Evolutionary conservation across 2,329 filamentous ascomycete genomes (phyloP).

Genomic region (Monosporascus sp.): DNA sequence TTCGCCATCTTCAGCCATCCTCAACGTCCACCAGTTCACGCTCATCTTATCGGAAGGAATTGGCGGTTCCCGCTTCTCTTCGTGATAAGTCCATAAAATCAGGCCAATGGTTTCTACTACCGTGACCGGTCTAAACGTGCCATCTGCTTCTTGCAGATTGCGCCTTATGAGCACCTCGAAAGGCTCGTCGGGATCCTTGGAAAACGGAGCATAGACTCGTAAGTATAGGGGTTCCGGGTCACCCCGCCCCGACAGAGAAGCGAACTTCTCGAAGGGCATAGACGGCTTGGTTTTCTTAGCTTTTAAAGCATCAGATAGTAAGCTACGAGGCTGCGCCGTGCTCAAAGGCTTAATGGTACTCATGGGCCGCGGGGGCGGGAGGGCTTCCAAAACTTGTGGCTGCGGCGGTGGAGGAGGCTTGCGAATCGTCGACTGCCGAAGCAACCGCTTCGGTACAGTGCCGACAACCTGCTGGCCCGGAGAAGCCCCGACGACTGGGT

Average conservation of each 20-base stretch:
- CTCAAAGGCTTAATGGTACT: conserved; percentile 60
- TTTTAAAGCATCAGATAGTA: conserved; percentile 66
- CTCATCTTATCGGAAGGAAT: conserved; percentile 62
- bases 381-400: conserved; percentile 53
- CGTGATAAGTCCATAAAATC: conserved; percentile 70
- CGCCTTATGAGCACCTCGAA: conserved; percentile 68
- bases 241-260: conserved; percentile 69
- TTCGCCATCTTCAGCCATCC: conserved; percentile 80
- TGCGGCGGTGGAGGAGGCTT: conserved; percentile 53
- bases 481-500: conserved; percentile 49
- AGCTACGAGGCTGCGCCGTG: conserved; percentile 62
- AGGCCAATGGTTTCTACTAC: conserved; percentile 80
- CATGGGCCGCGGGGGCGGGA: conserved; percentile 67
- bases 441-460: conserved; percentile 57
- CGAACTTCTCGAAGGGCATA: conserved; percentile 72
- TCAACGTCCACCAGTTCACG: conserved; percentile 75
- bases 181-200: conserved; percentile 56
- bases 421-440: conserved; percentile 57
- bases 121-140: conserved; percentile 56
- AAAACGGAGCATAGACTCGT: conserved; percentile 72
- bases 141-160: conserved; percentile 62
- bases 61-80: conserved; percentile 66
- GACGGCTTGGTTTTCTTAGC: conserved; percentile 64
- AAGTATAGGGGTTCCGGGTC: conserved; percentile 71
- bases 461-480: conserved; percentile 54